Base-by-base conservation (phyloP, 345 rosid species). In the Ceriops decandra region DNA sequence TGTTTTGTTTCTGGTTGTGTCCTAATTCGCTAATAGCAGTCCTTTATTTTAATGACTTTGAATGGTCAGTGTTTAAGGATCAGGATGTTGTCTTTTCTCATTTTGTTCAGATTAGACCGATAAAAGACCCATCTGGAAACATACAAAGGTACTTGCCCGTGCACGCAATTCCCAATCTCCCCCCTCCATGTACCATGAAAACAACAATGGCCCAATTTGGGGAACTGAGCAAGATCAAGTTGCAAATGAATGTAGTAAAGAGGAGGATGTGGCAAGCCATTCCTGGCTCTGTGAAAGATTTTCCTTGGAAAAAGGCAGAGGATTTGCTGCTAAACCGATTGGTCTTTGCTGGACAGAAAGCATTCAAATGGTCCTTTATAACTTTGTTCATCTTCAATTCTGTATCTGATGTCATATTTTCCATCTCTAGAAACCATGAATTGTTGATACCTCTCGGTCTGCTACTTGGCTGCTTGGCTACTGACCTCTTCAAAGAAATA, bases 381-480 rank as follows among this genome's bases (percentile, higher is more conserved):
- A 16, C 70, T 2, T 54, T 76, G 13, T 71, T 74, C 31, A 30
- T 74, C 19, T 9, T 65, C 13, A 80, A 81, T 66, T 76, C 69
- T 57, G 0, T 76, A 63, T 73, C 91, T 1, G 86, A 85, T 81
- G 72, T 79, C 31, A 16, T 74, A 53, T 76, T 70, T 77, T 72
- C 89, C 6, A 74, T 81, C 26, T 56, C 73, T 21, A 71, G 64
- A 74, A 80, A 78, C 69, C 78, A 72, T 67, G 87, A 85, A 53
- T 63, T 82, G 60, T 57, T 77, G 74, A 66, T 84, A 57, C 87
- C 90, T 1, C 3, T 83, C 26, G 91, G 85, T 38, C 87, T 87
- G 3, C 69, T 80, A 6, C 47, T 77, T 3, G 89, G 91, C 60
- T 79, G 74, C 53, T 75, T 75, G 65, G 65, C 74, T 69, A 57